Evolutionary conservation across 768 basidiomycete genomes (phyloP).

Genomic region (Lentinula lateritia): DNA sequence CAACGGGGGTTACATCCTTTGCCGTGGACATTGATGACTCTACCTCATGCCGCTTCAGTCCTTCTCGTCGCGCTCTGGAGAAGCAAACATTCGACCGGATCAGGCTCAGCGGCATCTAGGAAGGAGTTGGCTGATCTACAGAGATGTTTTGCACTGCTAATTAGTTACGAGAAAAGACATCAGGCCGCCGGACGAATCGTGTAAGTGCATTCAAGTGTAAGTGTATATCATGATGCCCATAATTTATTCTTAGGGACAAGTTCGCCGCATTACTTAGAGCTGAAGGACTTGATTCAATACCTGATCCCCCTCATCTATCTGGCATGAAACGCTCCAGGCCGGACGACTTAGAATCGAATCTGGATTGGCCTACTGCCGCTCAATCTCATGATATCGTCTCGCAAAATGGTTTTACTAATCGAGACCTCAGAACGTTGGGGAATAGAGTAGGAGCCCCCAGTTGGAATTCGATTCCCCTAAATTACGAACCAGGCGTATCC

Average conservation of each 20-base stretch:
- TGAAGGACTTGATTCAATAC: background rate
- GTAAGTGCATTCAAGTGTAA: background rate
- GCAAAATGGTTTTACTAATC: background rate
- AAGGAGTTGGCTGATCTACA: background rate
- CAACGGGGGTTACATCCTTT: slow-evolving; percentile 8
- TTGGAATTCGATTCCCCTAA: background rate
- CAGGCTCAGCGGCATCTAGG: background rate
- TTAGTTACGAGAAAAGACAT: background rate
- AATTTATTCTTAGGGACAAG: background rate
- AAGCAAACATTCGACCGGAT: background rate
- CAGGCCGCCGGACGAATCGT: background rate
- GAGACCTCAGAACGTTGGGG: background rate
- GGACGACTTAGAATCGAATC: background rate
- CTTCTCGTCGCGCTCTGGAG: background rate
- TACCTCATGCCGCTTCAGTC: background rate
- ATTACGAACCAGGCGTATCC: background rate
- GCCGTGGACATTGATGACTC: background rate
- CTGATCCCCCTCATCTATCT: background rate
- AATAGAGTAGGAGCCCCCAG: background rate
- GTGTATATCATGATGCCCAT: background rate
- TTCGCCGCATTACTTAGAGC: background rate
- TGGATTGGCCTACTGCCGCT: background rate
- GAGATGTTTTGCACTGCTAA: background rate
- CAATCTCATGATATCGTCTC: background rate
- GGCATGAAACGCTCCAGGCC: background rate